These are phyloP conservation scores for Ustilago cynodontis DNA, from an alignment of 1,284 basidiomycete species.

Conservation along the genomic window DNA sequence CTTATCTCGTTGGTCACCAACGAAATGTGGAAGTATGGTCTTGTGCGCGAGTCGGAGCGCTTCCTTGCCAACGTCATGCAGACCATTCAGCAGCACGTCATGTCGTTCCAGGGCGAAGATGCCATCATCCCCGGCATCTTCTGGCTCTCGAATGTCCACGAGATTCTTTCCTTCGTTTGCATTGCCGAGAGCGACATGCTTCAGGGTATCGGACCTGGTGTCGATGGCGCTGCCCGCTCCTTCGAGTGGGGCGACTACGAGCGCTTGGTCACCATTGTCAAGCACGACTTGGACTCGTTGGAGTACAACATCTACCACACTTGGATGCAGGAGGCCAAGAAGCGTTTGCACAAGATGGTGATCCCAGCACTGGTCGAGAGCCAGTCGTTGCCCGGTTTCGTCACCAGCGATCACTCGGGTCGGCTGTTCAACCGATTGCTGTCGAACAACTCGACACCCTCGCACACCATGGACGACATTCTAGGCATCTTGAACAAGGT, in stretches of 20 bases:
- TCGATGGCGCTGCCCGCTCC: constrained; percentile 86
- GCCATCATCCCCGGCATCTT: constrained; percentile 96
- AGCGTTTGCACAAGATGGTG: constrained; percentile 95
- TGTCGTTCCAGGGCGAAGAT: constrained; percentile 92
- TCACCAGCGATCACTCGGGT: constrained; percentile 91
- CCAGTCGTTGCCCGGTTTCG: constrained; percentile 97
- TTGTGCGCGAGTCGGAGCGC: constrained; percentile 95
- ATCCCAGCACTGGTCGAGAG: constrained; percentile 98
- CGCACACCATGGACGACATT: constrained; percentile 99
- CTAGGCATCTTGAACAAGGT: constrained; percentile 96
- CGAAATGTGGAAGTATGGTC: constrained; percentile 99
- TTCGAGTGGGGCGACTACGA: constrained; percentile 99
- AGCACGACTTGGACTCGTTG: constrained; percentile 96
- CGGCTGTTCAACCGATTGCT: constrained; percentile 93
- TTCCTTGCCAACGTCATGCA: constrained; percentile 99
- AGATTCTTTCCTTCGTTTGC: constrained; percentile 98
- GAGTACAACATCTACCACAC: constrained; percentile 99
- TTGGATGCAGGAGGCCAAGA: constrained; percentile 99
- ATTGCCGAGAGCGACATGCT: constrained; percentile 98
- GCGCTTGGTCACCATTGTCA: constrained; percentile 94
- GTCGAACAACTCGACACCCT: constrained; percentile 80
- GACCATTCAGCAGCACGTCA: constrained; percentile 95
- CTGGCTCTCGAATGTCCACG: constrained; percentile 99
- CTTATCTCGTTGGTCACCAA: constrained; percentile 97
- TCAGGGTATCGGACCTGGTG: constrained; percentile 94